Evolutionary conservation across 106 monocot species (phyloP), one percentile per base, ranked within the genome.

Genomic region (Platanthera guangdongensis): DNA sequence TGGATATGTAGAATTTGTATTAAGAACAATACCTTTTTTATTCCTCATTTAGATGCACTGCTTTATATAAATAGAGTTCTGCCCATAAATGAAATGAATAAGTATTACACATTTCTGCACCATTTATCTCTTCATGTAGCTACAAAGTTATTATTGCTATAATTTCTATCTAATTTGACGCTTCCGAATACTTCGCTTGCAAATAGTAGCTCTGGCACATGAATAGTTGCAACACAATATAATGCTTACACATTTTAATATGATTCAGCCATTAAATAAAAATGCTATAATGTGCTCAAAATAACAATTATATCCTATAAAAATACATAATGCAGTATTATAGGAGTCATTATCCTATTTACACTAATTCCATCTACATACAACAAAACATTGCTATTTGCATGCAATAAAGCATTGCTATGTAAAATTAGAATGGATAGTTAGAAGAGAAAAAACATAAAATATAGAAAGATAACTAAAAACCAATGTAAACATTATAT

Each of bases 171-270:
- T 25, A 10, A 30, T 65, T 65, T 65, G 12, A 30, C 4, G 4
- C 30, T 10, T 30, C 65, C 4, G 4, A 65, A 10, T 10, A 30
- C 8, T 12, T 65, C 25, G 11, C 32, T 2, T 25, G 28, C 65
- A 65, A 39, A 65, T 30, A 65, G 28, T 25, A 25, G 30, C 32
- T 65, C 25, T 5, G 12, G 1, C 32, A 63, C 7, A 63, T 16
- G 22, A 8, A 9, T 25, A 63, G 21, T 15, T 63, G 62, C 7
- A 63, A 9, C 19, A 28, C 9, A 16, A 21, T 25, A 63, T 21
- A 65, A 65, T 65, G 25, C 10, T 65, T 65, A 65, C 32, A 65
- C 22, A 62, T 65, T 65, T 65, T 65, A 65, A 30, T 30, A 65
- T 65, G n/a, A 11, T 4, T 65, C 25, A 10, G 32, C 28, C 2